Evolutionary conservation across 805 yeast species (phyloP).

Genomic region (Metschnikowia arizonensis): DNA sequence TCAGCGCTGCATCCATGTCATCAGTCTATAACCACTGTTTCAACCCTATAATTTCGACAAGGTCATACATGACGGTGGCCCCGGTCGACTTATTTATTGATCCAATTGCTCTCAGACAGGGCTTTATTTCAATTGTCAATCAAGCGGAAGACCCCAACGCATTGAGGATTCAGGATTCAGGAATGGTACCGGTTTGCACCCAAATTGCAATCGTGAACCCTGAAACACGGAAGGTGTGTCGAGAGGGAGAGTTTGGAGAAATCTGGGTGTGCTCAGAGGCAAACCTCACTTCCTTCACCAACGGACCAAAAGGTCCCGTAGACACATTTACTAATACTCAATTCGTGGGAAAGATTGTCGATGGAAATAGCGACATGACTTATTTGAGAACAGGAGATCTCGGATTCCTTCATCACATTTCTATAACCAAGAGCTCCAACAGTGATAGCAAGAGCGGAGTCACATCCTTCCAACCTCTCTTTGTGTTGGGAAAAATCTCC

Average conservation of each 20-base stretch:
- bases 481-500: constrained; percentile 76
- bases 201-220: constrained; percentile 95
- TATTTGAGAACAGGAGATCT: constrained; percentile 91
- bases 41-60: constrained; percentile 77
- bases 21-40: constrained; percentile 73
- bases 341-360: constrained; percentile 59
- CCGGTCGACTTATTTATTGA: constrained; percentile 86
- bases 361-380: constrained; percentile 56
- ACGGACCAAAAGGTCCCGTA: constrained; percentile 48
- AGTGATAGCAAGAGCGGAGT: constrained; percentile 27
- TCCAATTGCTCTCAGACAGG: constrained; percentile 85
- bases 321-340: constrained; percentile 50
- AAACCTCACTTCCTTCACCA: constrained; percentile 58
- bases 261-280: constrained; percentile 95
- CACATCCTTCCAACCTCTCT: constrained; percentile 65
- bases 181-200: constrained; percentile 92
- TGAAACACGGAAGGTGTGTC: constrained; percentile 74
- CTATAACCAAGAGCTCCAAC: constrained; percentile 38
- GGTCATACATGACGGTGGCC: constrained; percentile 85
- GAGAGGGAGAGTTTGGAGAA: constrained; percentile 91
- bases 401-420: constrained; percentile 82
- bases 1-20: constrained; percentile 67
- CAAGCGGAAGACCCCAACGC: constrained; percentile 67
- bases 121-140: constrained; percentile 74
- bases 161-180: constrained; percentile 84